These are phyloP conservation scores for Agaricus bisporus DNA, from an alignment of 768 basidiomycete genomes.

Conservation along the genomic window DNA sequence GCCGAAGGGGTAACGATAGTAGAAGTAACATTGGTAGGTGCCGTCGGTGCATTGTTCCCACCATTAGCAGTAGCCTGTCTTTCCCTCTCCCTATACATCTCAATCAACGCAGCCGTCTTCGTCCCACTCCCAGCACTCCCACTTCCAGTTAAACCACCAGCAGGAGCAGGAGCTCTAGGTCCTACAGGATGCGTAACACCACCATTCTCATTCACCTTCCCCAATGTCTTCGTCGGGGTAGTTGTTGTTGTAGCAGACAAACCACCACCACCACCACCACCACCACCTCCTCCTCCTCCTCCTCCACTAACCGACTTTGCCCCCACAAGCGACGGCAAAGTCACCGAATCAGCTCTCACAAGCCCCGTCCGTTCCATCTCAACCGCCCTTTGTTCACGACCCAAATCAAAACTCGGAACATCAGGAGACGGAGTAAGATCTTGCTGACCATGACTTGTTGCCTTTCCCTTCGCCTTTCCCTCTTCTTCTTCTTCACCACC, in stretches of 20 bases:
- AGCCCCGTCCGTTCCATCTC: background rate
- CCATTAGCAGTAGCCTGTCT: constrained; percentile 31
- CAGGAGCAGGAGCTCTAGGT: constrained; percentile 8
- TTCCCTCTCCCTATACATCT: constrained; percentile 79
- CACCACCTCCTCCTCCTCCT: background rate
- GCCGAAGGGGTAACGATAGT: constrained; percentile 10
- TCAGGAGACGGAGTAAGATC: background rate
- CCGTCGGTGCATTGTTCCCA: constrained; percentile 16
- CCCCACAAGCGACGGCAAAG: background rate
- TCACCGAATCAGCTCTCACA: background rate
- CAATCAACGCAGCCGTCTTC: constrained; percentile 75
- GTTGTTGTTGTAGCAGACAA: too few relatives aligned
- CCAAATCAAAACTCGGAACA: background rate
- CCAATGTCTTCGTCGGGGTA: background rate
- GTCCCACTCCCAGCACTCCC: constrained; percentile 14
- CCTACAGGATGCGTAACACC: constrained; percentile 18
- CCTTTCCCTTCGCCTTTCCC: background rate
- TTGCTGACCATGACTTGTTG: background rate
- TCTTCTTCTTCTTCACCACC: constrained; percentile 22
- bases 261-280: background rate
- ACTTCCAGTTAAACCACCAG: background rate
- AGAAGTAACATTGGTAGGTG: constrained; percentile 5
- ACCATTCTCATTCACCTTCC: background rate
- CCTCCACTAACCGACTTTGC: background rate
- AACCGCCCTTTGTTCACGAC: background rate